Evolutionary conservation across 495 filamentous ascomycete species (phyloP).

Genomic region (Penicillium odoratum): DNA sequence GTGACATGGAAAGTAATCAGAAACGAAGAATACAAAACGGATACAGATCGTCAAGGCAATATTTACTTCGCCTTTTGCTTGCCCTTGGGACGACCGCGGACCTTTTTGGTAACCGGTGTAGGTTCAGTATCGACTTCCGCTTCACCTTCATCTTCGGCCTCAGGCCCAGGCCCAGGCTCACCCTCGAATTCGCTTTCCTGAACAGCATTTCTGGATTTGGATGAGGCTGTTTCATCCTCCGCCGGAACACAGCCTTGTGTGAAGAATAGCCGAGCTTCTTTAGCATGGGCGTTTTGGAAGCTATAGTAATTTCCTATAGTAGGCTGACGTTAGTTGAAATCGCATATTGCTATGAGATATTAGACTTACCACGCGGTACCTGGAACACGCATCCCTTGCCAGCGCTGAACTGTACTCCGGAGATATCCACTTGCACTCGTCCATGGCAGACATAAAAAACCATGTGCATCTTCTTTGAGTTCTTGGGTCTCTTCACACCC

Average conservation of each 20-base stretch:
- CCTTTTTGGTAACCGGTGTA: conserved; percentile 12
- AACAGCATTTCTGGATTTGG: conserved; percentile 25
- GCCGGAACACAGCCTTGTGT: conserved; percentile 68
- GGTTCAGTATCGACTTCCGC: conserved; percentile 10
- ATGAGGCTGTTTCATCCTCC: conserved; percentile 29
- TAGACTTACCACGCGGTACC: conserved; percentile 83
- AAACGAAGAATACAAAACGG: neutral
- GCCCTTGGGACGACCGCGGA: conserved; percentile 40
- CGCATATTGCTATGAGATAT: neutral
- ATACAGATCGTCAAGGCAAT: neutral
- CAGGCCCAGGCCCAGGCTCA: neutral
- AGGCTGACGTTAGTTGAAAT: neutral
- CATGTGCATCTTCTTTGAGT: conserved; percentile 91
- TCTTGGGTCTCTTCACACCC: conserved; percentile 82
- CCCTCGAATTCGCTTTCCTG: conserved; percentile 31
- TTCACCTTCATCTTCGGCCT: conserved; percentile 24
- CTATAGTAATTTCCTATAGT: conserved; percentile 77
- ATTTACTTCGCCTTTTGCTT: conserved; percentile 38
- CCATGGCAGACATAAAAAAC: conserved; percentile 86
- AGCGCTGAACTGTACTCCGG: conserved; percentile 77
- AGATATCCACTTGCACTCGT: conserved; percentile 69
- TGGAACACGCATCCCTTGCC: conserved; percentile 87
- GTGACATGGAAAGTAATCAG: conserved; percentile 8
- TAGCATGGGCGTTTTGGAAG: conserved; percentile 70
- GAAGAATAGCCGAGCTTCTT: conserved; percentile 77